Evolutionary conservation across 331 rosid species (phyloP), one percentile per base, ranked within the genome.

Genomic region (Quercus lobata): DNA sequence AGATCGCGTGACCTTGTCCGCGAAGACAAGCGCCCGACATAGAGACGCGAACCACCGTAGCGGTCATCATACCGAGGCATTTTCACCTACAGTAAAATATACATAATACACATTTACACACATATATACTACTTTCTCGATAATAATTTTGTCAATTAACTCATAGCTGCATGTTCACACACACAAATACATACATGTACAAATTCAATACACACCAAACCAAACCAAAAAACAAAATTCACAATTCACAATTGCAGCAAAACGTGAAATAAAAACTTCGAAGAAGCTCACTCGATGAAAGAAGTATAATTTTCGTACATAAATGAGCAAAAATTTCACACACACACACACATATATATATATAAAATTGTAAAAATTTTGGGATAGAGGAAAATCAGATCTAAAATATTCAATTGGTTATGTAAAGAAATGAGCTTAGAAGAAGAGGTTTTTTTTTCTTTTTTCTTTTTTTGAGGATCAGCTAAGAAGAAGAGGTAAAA

Each of bases 41-140:
- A 93, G 61, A 93, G 95, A 77, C 97, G 90, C n/a, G 93, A 87
- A 55, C 90, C 93, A 11, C 88, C 95, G 6, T 89, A 84, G 35
- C 92, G 90, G 76, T 93, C 97, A 65, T 91, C 97, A 17, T 86
- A 79, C 4, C 93, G 90, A 89, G 97, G 97, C 98, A 93, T 55
- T 29, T 81, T 54, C 16, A 81, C 83, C 86, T 87, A 74, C 77
- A 80, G 72, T 18, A n/a, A 29, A 68, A 16, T 14, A 49, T 11
- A 49, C 5, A 14, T 14, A 14, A 49, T 2, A 41, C 46, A 41
- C 11, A 8, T 41, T 41, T 41, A 41, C 46, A 41, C 12, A 2
- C 46, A 49, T 49, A 49, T 49, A 12, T 11, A 49, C 1, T 49
- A 12, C 17, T 3, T 14, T 49, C 54, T 49, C 5, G 0, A 49